phyloP scores from a whole-genome alignment of 805 yeast genomes.

The Lachancea nothofagi region DNA sequence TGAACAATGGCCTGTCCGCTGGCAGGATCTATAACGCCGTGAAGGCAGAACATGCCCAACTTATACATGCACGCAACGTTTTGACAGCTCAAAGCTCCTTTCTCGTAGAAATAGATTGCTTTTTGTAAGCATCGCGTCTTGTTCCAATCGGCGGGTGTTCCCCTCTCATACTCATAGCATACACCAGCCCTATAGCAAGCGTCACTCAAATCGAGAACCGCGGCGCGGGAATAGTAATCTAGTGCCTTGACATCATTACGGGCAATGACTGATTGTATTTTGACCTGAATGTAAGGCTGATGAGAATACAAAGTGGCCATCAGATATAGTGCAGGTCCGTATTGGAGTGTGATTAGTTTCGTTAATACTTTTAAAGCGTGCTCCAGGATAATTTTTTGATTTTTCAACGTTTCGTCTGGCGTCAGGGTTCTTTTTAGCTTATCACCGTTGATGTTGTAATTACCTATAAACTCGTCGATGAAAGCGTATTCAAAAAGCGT shows the following conservation, averaged over 20 bases:
- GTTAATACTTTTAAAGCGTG: conserved; percentile 58
- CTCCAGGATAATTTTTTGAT: conserved; percentile 48
- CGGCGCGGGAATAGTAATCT: conserved; percentile 54
- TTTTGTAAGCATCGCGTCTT: conserved; percentile 35
- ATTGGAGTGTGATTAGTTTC: conserved; percentile 45
- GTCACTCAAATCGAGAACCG: conserved; percentile 49
- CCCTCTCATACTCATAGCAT: conserved; percentile 49
- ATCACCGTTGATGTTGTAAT: conserved; percentile 45
- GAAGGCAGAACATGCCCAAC: conserved; percentile 57
- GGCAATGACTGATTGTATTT: conserved; percentile 44
- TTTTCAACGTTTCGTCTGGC: conserved; percentile 42
- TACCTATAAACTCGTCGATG: conserved; percentile 37
- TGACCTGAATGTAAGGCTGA: conserved; percentile 40
- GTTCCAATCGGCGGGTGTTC: conserved; percentile 46
- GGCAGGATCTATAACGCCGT: conserved; percentile 39
- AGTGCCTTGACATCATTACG: conserved; percentile 57
- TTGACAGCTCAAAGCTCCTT: conserved; percentile 58
- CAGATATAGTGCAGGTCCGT: conserved; percentile 50
- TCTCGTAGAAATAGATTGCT: conserved; percentile 50
- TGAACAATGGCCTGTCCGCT: neutral
- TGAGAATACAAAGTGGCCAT: conserved; percentile 60
- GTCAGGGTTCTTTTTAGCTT: conserved; percentile 36
- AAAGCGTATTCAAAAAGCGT: conserved; percentile 45
- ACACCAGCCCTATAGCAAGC: conserved; percentile 68
- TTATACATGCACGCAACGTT: conserved; percentile 63